Evolutionary conservation across 106 monocot genomes (phyloP).

Genomic region (Apostasia ramifera): DNA sequence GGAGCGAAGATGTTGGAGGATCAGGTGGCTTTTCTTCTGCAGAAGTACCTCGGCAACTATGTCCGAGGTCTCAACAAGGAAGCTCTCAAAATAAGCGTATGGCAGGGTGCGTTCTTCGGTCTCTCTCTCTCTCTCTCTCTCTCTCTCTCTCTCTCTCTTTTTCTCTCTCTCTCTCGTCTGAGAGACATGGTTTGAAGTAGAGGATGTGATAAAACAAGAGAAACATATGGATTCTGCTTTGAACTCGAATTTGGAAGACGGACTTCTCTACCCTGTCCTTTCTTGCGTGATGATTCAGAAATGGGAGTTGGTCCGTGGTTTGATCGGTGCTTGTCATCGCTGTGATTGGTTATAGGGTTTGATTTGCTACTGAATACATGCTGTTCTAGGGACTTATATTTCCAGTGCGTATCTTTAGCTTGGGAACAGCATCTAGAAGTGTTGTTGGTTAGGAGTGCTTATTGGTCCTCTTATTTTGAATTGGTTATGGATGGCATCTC

Average conservation of each 20-base stretch:
- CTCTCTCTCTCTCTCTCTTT: background rate
- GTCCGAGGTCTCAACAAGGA: slow-evolving; percentile 94
- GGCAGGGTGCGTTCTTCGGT: slow-evolving; percentile 51
- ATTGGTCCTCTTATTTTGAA: background rate
- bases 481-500: background rate
- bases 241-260: too few relatives aligned
- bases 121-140: background rate
- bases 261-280: too few relatives aligned
- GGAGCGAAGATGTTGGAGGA: slow-evolving; percentile 83
- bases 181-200: background rate
- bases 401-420: background rate
- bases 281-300: too few relatives aligned
- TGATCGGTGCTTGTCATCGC: too few relatives aligned
- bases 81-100: slow-evolving; percentile 97
- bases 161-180: background rate
- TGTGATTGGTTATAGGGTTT: background rate
- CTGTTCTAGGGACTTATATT: background rate
- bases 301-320: too few relatives aligned
- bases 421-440: background rate
- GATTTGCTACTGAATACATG: background rate
- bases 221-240: background rate
- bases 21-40: slow-evolving; percentile 83
- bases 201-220: background rate
- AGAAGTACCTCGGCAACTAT: slow-evolving; percentile 96
- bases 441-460: background rate